A percentile compares a stretch with the other conserved stretches of the same genome.
Conservation (phyloP, 768 basidiomycete genomes). For the Rhodosporidiobolus sp. region DNA sequence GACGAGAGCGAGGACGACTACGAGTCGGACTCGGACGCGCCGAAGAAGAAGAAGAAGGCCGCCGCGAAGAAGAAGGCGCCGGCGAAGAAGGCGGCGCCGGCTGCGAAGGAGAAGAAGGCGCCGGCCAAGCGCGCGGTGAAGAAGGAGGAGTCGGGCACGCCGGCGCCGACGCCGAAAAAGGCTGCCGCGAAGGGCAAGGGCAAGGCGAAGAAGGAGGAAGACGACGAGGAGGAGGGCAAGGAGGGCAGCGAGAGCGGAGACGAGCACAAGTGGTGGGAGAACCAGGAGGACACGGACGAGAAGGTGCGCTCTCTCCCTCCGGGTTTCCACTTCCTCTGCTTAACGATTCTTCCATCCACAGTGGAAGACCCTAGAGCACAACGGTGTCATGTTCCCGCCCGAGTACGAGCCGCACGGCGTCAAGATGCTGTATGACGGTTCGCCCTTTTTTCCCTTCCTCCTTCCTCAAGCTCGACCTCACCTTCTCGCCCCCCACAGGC, state of each 20-base stretch:
- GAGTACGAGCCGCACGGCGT: slow-evolving; percentile 81
- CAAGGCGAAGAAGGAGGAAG: slow-evolving; percentile 53
- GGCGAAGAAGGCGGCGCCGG: slow-evolving; percentile 50
- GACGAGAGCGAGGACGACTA: slow-evolving; percentile 54
- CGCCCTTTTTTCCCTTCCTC: slow-evolving; percentile 42
- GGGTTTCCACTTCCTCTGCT: neutral
- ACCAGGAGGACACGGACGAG: slow-evolving; percentile 54
- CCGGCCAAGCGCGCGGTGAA: slow-evolving; percentile 44
- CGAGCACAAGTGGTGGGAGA: slow-evolving; percentile 66
- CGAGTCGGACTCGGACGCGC: slow-evolving; percentile 48
- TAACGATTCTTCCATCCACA: slow-evolving; percentile 59
- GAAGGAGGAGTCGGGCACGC: slow-evolving; percentile 47
- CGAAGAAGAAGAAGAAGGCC: slow-evolving; percentile 49
- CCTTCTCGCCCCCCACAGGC: slow-evolving; percentile 54
- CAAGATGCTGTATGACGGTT: slow-evolving; percentile 95
- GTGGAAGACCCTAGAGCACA: slow-evolving; percentile 94
- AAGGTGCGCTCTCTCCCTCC: slow-evolving; percentile 47
- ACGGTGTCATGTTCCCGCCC: slow-evolving; percentile 91
- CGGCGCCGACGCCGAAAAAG: slow-evolving; percentile 15
- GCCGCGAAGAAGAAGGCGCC: slow-evolving; percentile 54
- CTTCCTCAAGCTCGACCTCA: neutral
- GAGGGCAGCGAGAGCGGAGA: slow-evolving; percentile 53
- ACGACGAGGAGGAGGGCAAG: slow-evolving; percentile 51
- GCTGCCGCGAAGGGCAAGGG: slow-evolving; percentile 53
- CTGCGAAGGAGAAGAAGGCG: slow-evolving; percentile 51